These are phyloP conservation scores for Colletotrichum navitas DNA, from an alignment of 2,329 filamentous ascomycete species.

Conservation along the genomic window DNA sequence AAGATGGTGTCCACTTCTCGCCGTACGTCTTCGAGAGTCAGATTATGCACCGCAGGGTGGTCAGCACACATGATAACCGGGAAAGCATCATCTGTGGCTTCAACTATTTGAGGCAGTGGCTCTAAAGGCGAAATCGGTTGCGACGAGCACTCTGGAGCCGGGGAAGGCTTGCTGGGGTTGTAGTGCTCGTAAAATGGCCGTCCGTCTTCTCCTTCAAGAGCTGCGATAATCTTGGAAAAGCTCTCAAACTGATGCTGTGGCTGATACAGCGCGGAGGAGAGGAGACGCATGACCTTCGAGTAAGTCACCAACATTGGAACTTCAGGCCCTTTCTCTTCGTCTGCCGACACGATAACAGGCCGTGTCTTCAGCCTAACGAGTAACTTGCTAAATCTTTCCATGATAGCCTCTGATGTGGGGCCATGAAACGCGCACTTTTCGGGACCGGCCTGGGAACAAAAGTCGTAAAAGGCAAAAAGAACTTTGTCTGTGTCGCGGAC, in stretches of 20 bases:
- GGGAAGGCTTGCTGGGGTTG: constrained; percentile 33
- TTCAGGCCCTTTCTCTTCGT: constrained; percentile 49
- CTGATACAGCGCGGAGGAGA: constrained; percentile 58
- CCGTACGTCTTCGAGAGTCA: constrained; percentile 52
- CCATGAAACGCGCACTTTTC: constrained; percentile 60
- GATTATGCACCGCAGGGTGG: constrained; percentile 46
- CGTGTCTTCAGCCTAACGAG: constrained; percentile 55
- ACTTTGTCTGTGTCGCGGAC: constrained; percentile 67
- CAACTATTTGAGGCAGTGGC: constrained; percentile 48
- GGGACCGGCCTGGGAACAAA: constrained; percentile 66
- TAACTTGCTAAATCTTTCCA: constrained; percentile 54
- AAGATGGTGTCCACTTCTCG: constrained; percentile 51
- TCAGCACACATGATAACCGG: constrained; percentile 63
- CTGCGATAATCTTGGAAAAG: constrained; percentile 59
- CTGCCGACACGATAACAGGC: constrained; percentile 58
- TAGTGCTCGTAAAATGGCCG: constrained; percentile 55
- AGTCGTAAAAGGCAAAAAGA: constrained; percentile 64
- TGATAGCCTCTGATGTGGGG: constrained; percentile 53
- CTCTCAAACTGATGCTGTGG: constrained; percentile 57
- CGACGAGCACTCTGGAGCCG: constrained; percentile 48
- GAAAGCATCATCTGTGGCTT: constrained; percentile 57
- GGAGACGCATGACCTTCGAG: constrained; percentile 59
- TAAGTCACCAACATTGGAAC: constrained; percentile 65
- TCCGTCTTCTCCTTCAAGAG: constrained; percentile 60
- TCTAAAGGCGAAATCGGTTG: constrained; percentile 49